These are phyloP conservation scores for Penicillium bovifimosum DNA, from an alignment of 495 filamentous ascomycete genomes.

Conservation along the genomic window DNA sequence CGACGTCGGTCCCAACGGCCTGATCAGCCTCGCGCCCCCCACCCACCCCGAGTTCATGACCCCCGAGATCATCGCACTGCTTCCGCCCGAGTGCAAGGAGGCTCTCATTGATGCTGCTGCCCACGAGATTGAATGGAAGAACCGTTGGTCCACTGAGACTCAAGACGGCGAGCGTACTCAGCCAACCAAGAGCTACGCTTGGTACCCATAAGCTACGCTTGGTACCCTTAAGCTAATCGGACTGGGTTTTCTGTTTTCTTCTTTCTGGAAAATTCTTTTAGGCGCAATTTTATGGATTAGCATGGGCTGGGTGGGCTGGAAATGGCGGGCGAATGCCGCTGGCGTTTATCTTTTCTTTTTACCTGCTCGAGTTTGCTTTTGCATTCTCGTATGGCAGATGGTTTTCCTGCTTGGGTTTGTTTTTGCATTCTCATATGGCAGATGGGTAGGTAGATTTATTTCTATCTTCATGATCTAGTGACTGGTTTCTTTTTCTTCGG, in stretches of 20 bases:
- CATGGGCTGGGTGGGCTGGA: conserved; percentile 14
- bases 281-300: conserved; percentile 10
- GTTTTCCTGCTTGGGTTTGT: background rate
- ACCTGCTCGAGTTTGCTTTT: background rate
- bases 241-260: background rate
- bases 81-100: conserved; percentile 65
- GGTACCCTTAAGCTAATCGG: conserved; percentile 31
- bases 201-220: conserved; percentile 38
- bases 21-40: conserved; percentile 46
- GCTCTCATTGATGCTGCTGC: conserved; percentile 60
- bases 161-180: conserved; percentile 42
- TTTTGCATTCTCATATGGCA: background rate
- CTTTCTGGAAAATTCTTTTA: background rate
- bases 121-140: conserved; percentile 66
- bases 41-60: conserved; percentile 46
- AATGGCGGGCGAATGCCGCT: conserved; percentile 11
- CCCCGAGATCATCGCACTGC: conserved; percentile 60
- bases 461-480: background rate
- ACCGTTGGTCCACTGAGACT: conserved; percentile 60
- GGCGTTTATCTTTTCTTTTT: conserved; percentile 11
- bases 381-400: background rate
- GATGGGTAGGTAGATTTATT: background rate
- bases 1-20: conserved; percentile 59
- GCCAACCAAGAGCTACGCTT: conserved; percentile 49
- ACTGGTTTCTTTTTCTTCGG: background rate